Evolutionary conservation across 75 land plant species (phyloP), one percentile per base, ranked within the genome.

Genomic region (Pinus albicaulis): DNA sequence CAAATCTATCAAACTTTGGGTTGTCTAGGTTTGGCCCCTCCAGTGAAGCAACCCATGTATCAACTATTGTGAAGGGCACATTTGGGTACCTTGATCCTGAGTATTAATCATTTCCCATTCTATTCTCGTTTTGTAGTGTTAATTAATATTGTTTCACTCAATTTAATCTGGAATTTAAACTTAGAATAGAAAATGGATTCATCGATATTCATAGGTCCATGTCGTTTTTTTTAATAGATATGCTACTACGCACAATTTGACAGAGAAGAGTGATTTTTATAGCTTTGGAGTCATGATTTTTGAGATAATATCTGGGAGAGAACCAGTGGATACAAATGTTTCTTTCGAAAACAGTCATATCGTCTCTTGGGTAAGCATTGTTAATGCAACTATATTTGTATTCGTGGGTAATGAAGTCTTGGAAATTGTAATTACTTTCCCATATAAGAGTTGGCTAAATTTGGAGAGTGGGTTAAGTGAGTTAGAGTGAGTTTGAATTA

Each of bases 51-150:
- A 79, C 78, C 20, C 81, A 78, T 64, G 78, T 80, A 6, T 62
- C 81, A 17, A 87, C 92, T 15, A 13, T 11, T 3, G 66, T 82
- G 14, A 81, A 68, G 59, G 85, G 93, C 63, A 89, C 93, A 53
- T 58, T 64, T 56, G 93, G 89, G 3, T 89, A 91, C 74, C 76
- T 91, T 44, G 91, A 91, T 84, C 93, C 93, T 0, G 83, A 84
- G 93, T 91, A 84, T 76, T 68, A 16, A 2, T 2, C 16, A 68
- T 14, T n/a, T 68, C 11, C 38, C 14, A 26, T 14, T 26, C 71
- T 8, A 14, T 68, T 68, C 5, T 68, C 28, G 2, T 68, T 19
- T 16, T 74, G n/a, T n/a, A n/a, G n/a, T n/a, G n/a, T n/a, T n/a
- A n/a, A n/a, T n/a, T n/a, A n/a, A n/a, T n/a, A n/a, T 31, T 31